Percentiles rank a stretch among this genome's conserved stretches.
Evolutionary conservation across 2,329 filamentous ascomycete species (phyloP).

Genomic region (Hymenoscyphus infarciens): DNA sequence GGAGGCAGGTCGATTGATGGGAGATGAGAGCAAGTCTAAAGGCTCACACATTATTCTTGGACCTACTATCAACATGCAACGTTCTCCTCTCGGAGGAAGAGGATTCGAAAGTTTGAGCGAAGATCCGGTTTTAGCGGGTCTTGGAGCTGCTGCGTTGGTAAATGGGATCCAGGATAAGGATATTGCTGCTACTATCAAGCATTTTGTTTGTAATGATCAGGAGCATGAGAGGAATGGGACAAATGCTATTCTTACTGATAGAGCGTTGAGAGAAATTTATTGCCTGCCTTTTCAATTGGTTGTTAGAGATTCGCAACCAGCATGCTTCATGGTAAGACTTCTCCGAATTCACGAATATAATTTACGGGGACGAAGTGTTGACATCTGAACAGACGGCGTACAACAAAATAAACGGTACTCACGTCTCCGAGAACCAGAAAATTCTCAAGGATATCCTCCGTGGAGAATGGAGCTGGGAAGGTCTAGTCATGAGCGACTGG

Average conservation of each 20-base stretch:
- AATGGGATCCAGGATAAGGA: constrained; percentile 43
- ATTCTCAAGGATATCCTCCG: constrained; percentile 41
- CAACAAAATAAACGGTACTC: constrained; percentile 45
- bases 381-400: constrained; percentile 38
- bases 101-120: constrained; percentile 48
- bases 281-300: constrained; percentile 45
- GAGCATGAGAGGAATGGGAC: constrained; percentile 39
- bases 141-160: constrained; percentile 42
- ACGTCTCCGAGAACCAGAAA: constrained; percentile 41
- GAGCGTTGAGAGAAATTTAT: constrained; percentile 43
- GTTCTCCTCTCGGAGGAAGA: constrained; percentile 46
- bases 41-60: constrained; percentile 69
- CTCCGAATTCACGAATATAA: not conserved
- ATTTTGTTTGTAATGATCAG: constrained; percentile 45
- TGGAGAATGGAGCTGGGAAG: constrained; percentile 44
- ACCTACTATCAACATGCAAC: constrained; percentile 53
- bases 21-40: constrained; percentile 62
- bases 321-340: constrained; percentile 40
- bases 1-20: constrained; percentile 62
- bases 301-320: constrained; percentile 41
- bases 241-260: constrained; percentile 38
- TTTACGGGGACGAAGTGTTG: not conserved
- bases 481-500: constrained; percentile 48
- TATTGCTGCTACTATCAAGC: constrained; percentile 45
- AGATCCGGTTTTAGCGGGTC: constrained; percentile 45